These are phyloP conservation scores for Sanghuangporus baumii DNA, from an alignment of 1,284 basidiomycete genomes.

Conservation along the genomic window DNA sequence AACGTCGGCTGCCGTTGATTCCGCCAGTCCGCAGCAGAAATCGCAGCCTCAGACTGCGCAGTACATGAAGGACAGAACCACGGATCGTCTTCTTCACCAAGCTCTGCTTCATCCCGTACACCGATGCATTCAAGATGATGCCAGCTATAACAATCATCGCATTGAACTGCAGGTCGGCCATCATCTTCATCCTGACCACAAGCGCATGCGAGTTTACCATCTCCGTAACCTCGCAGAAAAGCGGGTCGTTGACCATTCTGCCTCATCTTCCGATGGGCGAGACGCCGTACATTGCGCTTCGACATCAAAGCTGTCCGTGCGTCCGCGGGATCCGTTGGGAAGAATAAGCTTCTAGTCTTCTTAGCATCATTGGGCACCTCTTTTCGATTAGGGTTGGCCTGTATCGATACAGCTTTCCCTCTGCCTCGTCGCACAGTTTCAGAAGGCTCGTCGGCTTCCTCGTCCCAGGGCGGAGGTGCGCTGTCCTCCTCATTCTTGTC, in stretches of 20 bases:
- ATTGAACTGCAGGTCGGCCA: slow-evolving; percentile 68
- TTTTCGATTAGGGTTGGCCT: slow-evolving; percentile 30
- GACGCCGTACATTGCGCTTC: slow-evolving; percentile 56
- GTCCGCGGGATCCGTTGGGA: slow-evolving; percentile 65
- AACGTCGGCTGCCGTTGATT: slow-evolving; percentile 16
- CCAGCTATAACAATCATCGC: slow-evolving; percentile 70
- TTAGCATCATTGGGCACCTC: not conserved
- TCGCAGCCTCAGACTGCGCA: not conserved
- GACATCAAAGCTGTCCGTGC: slow-evolving; percentile 64
- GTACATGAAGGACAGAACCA: slow-evolving; percentile 51
- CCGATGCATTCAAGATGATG: slow-evolving; percentile 74
- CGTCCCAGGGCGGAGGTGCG: slow-evolving; percentile 29
- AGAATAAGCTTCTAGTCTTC: slow-evolving; percentile 31
- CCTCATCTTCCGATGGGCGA: slow-evolving; percentile 38
- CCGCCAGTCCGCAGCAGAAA: not conserved
- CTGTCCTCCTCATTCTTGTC: slow-evolving; percentile 28
- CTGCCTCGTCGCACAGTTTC: slow-evolving; percentile 37
- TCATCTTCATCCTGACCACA: slow-evolving; percentile 49
- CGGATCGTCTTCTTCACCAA: slow-evolving; percentile 69
- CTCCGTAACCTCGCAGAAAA: slow-evolving; percentile 24
- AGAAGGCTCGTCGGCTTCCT: slow-evolving; percentile 28
- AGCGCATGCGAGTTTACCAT: slow-evolving; percentile 53
- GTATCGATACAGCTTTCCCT: slow-evolving; percentile 58
- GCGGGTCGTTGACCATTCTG: slow-evolving; percentile 19
- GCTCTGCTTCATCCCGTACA: slow-evolving; percentile 49